Base-by-base conservation (phyloP, 176 grass and related monocot species). In the Aegilops longissima region DNA sequence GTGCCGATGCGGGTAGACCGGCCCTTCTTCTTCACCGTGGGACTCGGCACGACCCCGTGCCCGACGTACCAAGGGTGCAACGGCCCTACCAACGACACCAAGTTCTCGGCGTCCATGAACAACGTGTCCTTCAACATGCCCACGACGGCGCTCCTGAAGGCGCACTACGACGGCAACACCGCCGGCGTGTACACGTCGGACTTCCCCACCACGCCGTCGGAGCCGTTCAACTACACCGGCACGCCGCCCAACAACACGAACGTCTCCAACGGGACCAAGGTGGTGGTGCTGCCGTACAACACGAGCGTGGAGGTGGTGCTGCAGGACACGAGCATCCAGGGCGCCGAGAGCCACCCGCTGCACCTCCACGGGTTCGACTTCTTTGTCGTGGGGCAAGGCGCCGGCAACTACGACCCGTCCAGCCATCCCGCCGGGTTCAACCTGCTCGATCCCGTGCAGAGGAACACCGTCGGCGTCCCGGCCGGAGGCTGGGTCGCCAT, bases 181-280 rank as follows among this genome's bases (percentile, higher is more conserved):
- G 85, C 82, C 18, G 84, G 86, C 36, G 86, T 94, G n/a, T 97
- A 92, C 90, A 87, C 90, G 0, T 7, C 81, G 1, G 92, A 97
- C 81, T 94, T 97, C 83, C 95, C 95, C 12, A 9, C 1, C 3
- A 2, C 49, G 9, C 95, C 95, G 36, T 56, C 25, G 6, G 45
- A 82, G 20, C 88, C 88, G 51, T 97, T 94, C 80, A 97, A 97
- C 86, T 97, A 92, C 86, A 97, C 95, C 8, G 95, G 95, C 59
- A 89, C 90, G 30, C 81, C 95, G 14, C 95, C 95, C 3, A 97
- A 97, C 86, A 94, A 97, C 84, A 91, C 95, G 12, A 80, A 94
- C 5, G 90, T 94, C 12, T 33, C 83, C 9, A 87, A 88, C 73
- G 95, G 92, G 7, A 97, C 92, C 13, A 92, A 87, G 86, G 92